phyloP scores from a whole-genome alignment of 139 green algal genomes.

The Chlorella sorokiniana region DNA sequence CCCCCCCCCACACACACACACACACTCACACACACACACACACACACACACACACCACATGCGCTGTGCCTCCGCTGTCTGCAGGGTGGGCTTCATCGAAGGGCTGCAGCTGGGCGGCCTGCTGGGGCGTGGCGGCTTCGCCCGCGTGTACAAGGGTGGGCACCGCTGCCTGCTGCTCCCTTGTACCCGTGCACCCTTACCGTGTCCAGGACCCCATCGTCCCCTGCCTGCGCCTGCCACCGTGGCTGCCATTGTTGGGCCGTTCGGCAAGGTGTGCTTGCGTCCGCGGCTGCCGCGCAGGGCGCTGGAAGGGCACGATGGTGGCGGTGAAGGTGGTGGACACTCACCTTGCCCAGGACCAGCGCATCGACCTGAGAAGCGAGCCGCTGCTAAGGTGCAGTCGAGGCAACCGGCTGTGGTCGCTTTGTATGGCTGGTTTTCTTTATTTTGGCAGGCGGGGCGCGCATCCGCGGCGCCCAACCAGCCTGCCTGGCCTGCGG shows the following conservation, averaged over 20 bases:
- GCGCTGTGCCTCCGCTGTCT: neutral
- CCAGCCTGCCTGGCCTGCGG: neutral
- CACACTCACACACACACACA: neutral
- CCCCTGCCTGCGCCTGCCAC: too few species aligned
- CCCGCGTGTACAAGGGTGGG: too few species aligned
- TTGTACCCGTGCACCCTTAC: too few species aligned
- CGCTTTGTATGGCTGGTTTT: neutral
- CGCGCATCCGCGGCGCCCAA: neutral
- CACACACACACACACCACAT: neutral
- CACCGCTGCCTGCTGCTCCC: too few species aligned
- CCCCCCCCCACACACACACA: neutral
- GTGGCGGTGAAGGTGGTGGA: neutral
- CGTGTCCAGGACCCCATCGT: too few species aligned
- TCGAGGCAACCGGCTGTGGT: neutral
- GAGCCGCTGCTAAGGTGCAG: constrained; percentile 2
- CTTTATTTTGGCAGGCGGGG: too few species aligned
- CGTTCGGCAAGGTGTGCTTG: too few species aligned
- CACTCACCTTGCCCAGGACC: neutral
- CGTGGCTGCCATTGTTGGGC: too few species aligned
- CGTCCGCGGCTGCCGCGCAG: too few species aligned
- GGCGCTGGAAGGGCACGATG: neutral
- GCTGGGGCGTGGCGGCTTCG: too few species aligned
- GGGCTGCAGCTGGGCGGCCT: too few species aligned
- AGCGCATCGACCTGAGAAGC: neutral
- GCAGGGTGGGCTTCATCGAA: too few species aligned